phyloP scores from a whole-genome alignment of 2,329 filamentous ascomycete species.

The Sporothrix phasma region DNA sequence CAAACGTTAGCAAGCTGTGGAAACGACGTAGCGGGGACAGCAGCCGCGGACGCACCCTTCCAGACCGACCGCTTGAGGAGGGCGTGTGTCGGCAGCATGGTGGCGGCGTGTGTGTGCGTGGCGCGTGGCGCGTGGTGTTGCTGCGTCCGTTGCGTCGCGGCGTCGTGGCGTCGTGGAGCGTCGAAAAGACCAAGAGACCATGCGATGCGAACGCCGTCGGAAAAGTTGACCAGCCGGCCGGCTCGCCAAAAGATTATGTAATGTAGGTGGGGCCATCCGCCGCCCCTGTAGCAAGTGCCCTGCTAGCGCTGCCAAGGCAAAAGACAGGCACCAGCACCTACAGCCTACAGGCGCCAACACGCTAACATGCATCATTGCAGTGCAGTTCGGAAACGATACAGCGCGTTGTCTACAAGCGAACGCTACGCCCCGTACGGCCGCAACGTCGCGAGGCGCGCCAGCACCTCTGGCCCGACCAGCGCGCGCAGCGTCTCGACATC shows the following conservation, averaged over 20 bases:
- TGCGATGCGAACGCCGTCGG: background rate
- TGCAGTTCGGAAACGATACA: background rate
- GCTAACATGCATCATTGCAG: background rate
- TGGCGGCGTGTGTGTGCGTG: conserved; percentile 9
- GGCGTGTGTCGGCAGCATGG: conserved; percentile 59
- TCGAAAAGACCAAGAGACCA: background rate
- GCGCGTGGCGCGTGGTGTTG: background rate
- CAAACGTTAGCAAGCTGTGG: conserved; percentile 19
- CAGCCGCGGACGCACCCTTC: conserved; percentile 56
- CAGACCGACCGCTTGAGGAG: conserved; percentile 70
- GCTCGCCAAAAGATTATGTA: background rate
- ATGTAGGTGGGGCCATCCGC: background rate
- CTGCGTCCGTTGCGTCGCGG: too few species aligned
- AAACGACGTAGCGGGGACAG: background rate
- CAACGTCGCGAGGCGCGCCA: conserved; percentile 46
- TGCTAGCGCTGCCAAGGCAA: too few species aligned
- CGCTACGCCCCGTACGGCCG: conserved; percentile 39
- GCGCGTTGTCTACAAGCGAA: too few species aligned
- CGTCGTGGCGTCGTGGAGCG: conserved; percentile 13
- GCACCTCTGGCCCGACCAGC: conserved; percentile 49
- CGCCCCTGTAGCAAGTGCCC: background rate
- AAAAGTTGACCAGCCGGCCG: conserved; percentile 3
- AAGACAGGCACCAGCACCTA: too few species aligned
- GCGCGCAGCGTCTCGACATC: conserved; percentile 38
- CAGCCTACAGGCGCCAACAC: too few species aligned